Evolutionary conservation across 2,329 filamentous ascomycete species (phyloP), one percentile per base, ranked within the genome.

Genomic region (Fusarium illudens): DNA sequence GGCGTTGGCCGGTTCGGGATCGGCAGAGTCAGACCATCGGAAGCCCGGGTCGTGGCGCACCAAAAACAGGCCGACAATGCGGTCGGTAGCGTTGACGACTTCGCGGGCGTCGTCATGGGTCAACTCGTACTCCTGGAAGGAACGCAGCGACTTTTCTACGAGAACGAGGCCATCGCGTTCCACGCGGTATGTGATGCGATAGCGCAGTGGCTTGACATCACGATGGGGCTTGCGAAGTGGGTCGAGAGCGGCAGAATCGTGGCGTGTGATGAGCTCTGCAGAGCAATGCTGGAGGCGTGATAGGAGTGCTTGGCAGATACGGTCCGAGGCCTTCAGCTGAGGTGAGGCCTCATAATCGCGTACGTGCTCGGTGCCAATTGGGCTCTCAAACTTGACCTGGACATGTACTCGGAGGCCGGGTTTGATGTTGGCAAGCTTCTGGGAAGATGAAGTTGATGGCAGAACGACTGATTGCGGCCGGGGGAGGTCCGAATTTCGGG

Each of bases 241-340:
- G 44, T 82, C 79, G 17, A 84, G 77, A 13, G 85, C 85, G 29
- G 72, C 74, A 15, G 81, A 80, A 71, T 87, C 85, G 64, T 81
- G 82, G 60, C 85, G 82, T 22, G 84, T 86, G 70, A 87, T 82
- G 59, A 87, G 78, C 73, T 87, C 85, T 37, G 82, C 74, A 60
- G 80, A 82, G 77, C 83, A 84, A 71, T 86, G 83, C 67, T 84
- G 80, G 44, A 87, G 78, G 36, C 84, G 83, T 27, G 81, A 80
- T 12, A 86, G 71, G n/a, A 87, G 73, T 3, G 80, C 83, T 34
- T 82, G 79, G 69, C 82, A 84, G 46, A 86, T 73, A n/a, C 80
- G 78, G 59, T 84, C 80, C 37, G 81, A 81, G 49, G 80, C 79
- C 15, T 77, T 73, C 48, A 87, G 79, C 32, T 71, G 73, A 4